Base-by-base conservation (phyloP, 352 stramenopile genomes). In the Blastocystis sp. region DNA sequence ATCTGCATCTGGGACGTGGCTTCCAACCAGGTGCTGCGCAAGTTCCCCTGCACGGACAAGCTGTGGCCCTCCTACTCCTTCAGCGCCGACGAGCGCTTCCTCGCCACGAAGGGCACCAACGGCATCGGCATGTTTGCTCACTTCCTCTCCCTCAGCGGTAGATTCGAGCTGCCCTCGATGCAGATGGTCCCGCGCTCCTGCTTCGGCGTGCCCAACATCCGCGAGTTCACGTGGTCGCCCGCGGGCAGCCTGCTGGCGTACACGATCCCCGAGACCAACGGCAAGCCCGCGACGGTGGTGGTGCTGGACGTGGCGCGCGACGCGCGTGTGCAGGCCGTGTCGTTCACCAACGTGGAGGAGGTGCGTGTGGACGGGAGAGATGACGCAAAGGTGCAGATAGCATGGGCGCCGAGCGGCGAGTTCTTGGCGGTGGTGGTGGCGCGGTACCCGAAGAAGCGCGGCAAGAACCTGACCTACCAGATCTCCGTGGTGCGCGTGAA, bases 1-100 rank as follows among this genome's bases (percentile, higher is more conserved):
- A 40, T 81, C 34, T 74, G 38, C n/a, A 40, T 81, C 9, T 81
- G 71, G 71, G 71, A 81, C 14, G 34, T 71, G 28, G 28, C 10
- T 11, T 34, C 53, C 17, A 52, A 34, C n/a, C 53, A 81, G 14
- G 23, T 81, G 11, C 34, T 81, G 71, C 71, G 71, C 41, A 74
- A 74, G 7, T 81, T 81, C 71, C 53, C 71, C 10, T 81, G 71
- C 41, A 69, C 71, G 14, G 71, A 81, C 10, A 21, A n/a, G 28
- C 14, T 48, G 14, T 81, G 71, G 71, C 71, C 71, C 9, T 69
- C 60, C 10, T 81, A 62, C 60, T n/a, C 53, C 38, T 81, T 81
- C 71, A 62, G 23, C 10, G 53, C 53, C 34, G 43, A 81, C 41
- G 71, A 81, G 71, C 53, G n/a, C 4, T 81, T 69, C 60, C 53